phyloP scores from a whole-genome alignment of 345 rosid species.

The Iberis pinnata region DNA sequence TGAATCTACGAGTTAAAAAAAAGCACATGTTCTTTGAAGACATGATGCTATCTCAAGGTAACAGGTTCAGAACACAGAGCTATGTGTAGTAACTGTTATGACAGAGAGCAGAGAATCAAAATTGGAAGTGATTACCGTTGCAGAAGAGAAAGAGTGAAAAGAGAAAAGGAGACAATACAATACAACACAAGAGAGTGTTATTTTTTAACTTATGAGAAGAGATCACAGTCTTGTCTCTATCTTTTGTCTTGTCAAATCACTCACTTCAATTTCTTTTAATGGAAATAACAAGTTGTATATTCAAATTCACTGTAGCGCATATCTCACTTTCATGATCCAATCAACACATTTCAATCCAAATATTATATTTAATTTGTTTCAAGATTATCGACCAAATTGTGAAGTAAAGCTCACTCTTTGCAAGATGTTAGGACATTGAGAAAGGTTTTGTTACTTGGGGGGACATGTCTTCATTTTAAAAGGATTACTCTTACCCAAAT shows the following conservation, averaged over 20 bases:
- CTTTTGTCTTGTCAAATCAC: slow-evolving; percentile 30
- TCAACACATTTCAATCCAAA: slow-evolving; percentile 9
- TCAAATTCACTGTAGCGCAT: slow-evolving; percentile 16
- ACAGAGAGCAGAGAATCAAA: slow-evolving; percentile 24
- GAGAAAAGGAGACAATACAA: slow-evolving; percentile 8
- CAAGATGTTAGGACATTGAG: too few species aligned
- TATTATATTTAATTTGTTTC: too few species aligned
- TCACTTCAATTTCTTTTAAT: slow-evolving; percentile 20
- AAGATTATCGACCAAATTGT: background rate
- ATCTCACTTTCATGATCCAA: slow-evolving; percentile 23
- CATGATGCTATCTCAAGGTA: background rate
- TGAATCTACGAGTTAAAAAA: too few species aligned
- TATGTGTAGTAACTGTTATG: slow-evolving; percentile 20
- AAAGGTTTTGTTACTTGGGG: too few species aligned
- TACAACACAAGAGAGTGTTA: slow-evolving; percentile 10
- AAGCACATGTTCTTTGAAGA: background rate
- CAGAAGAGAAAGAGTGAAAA: slow-evolving; percentile 24
- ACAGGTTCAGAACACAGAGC: background rate
- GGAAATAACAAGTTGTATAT: slow-evolving; percentile 24
- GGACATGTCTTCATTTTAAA: too few species aligned
- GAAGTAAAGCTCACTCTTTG: background rate
- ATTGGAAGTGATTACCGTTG: slow-evolving; percentile 19
- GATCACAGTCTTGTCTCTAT: slow-evolving; percentile 20
- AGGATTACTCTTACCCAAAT: too few species aligned
- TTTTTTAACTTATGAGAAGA: slow-evolving; percentile 11